Evolutionary conservation across 352 stramenopile species (phyloP).

Genomic region (Pythium pyrilobum): DNA sequence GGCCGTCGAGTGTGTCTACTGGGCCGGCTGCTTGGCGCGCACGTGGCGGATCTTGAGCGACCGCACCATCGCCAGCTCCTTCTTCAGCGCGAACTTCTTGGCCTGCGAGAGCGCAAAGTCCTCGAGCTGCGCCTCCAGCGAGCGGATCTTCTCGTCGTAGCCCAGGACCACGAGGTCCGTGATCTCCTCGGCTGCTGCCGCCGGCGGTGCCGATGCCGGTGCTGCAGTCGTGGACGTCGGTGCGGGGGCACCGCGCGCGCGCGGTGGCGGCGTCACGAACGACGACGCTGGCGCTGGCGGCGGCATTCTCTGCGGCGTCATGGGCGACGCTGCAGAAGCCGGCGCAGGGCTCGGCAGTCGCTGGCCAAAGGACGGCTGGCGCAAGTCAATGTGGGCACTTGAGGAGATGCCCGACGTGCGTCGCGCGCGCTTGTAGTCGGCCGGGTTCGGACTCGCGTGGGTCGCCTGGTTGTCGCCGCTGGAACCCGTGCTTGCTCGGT

Average conservation of each 20-base stretch:
- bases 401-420: constrained; percentile 5
- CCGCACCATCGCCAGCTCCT: constrained; percentile 70
- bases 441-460: constrained; percentile 21
- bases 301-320: background rate
- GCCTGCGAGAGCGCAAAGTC: constrained; percentile 62
- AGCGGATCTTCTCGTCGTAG: constrained; percentile 29
- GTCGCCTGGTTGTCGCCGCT: constrained; percentile 8
- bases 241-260: background rate
- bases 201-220: background rate
- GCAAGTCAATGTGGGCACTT: constrained; percentile 17
- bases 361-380: constrained; percentile 10
- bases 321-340: background rate
- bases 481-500: background rate
- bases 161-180: constrained; percentile 7
- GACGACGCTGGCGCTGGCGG: background rate
- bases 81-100: constrained; percentile 73
- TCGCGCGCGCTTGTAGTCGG: constrained; percentile 25
- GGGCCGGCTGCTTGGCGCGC: constrained; percentile 16
- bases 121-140: constrained; percentile 52
- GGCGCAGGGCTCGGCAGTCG: background rate
- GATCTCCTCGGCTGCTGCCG: background rate
- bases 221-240: background rate
- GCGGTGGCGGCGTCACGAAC: background rate
- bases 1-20: too few relatives aligned
- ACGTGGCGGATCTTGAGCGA: constrained; percentile 63